A percentile compares a stretch with the other conserved stretches of the same genome.
Evolutionary conservation across 441 rosid genomes (phyloP).

Genomic region (Rhodomyrtus psidioides): DNA sequence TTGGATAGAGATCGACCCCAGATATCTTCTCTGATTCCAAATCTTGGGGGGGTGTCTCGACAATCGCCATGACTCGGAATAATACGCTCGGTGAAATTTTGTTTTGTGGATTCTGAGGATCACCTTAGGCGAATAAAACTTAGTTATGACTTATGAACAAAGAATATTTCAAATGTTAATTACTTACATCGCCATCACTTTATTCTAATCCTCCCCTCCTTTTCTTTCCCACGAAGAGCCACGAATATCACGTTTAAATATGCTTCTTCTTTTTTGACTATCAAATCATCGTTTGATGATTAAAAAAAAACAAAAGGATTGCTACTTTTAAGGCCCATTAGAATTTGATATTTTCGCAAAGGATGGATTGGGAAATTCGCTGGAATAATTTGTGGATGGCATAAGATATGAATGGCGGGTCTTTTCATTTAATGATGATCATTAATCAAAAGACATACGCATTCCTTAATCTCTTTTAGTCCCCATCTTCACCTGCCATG

Average conservation of each 20-base stretch:
- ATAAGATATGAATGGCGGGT: background rate
- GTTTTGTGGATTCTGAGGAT: slow-evolving; percentile 32
- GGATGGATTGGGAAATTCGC: background rate
- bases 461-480: background rate
- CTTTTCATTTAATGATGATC: background rate
- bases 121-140: slow-evolving; percentile 16
- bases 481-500: background rate
- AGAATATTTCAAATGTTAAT: background rate
- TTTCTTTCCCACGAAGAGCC: background rate
- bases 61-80: slow-evolving; percentile 27
- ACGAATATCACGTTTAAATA: slow-evolving; percentile 5
- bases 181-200: slow-evolving; percentile 10
- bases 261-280: slow-evolving; percentile 21
- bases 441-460: too few species aligned
- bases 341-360: background rate
- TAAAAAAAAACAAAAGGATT: background rate
- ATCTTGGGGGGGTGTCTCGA: slow-evolving; percentile 20
- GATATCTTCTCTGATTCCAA: slow-evolving; percentile 15
- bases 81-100: slow-evolving; percentile 12
- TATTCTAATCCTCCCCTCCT: slow-evolving; percentile 20
- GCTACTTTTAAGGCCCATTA: background rate
- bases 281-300: slow-evolving; percentile 2
- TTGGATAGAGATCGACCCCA: background rate
- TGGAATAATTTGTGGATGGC: background rate
- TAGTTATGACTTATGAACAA: background rate